Evolutionary conservation across 148 eudicot genomes (phyloP), one percentile per base, ranked within the genome.

Genomic region (Fagopyrum homotropicum): DNA sequence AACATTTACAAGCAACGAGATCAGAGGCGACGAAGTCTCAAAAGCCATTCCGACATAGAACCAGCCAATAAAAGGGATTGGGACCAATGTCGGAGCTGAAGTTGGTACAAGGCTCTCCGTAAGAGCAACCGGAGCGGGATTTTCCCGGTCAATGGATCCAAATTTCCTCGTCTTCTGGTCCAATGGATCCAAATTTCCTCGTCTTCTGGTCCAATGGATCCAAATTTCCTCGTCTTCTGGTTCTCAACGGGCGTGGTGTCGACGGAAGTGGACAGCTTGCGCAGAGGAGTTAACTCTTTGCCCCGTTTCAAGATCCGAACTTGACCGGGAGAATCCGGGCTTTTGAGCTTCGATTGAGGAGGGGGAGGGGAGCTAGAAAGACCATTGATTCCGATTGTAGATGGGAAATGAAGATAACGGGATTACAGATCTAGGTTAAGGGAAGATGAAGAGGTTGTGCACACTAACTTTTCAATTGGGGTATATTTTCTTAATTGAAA

Each of bases 251-350:
- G 56, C 10, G 55, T 17, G 43, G 73, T 45, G 75, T 19, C 15
- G 46, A 45, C 2, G 9, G 45, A 22, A 22, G 26, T 11, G 5
- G 70, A 40, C 40, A 11, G 44, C 63, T 47, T 26, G 15, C 60
- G 29, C 44, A 15, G 15, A 6, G 74, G 72, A 22, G 68, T 44
- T 76, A 80, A 50, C 6, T 54, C 74, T 45, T 81, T 82, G 35
- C 86, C 86, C 10, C 82, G 80, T 76, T 78, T 84, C 69, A 84
- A 47, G 40, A 84, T 84, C 73, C 78, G 79, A 4, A 83, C 75
- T 45, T 75, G 80, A 5, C 80, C 82, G 60, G 75, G 49, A 4
- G 72, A 4, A 9, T 8, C 79, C 1, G 75, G 77, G 44, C 45
- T 54, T n/a, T 74, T 82, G 43, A 16, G 51, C 55, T 7, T 47